A percentile compares a stretch with the other conserved stretches of the same genome.
These are phyloP conservation scores for Salvia sclarea DNA, from an alignment of 305 asterid genomes.

Conservation along the genomic window DNA sequence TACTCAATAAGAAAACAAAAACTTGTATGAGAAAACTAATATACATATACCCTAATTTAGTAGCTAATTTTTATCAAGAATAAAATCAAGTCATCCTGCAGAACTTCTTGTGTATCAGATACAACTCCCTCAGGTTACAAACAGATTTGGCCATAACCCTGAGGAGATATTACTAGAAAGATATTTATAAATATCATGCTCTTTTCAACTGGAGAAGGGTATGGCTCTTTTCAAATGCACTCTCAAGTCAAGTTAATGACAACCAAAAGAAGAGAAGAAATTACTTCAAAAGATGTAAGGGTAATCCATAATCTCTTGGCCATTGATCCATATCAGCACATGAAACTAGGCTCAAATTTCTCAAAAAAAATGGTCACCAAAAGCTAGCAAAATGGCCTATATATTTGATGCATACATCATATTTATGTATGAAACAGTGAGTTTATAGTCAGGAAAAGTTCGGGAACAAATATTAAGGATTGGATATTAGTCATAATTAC, in stretches of 20 bases:
- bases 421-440: not conserved
- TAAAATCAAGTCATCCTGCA: not conserved
- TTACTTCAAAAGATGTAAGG: not conserved
- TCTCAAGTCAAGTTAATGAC: not conserved
- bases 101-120: not conserved
- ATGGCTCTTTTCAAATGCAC: too few relatives aligned
- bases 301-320: not conserved
- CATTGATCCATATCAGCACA: not conserved
- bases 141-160: not conserved
- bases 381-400: constrained; percentile 6
- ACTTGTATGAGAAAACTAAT: constrained; percentile 4
- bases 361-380: constrained; percentile 6
- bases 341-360: not conserved
- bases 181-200: not conserved
- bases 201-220: not conserved
- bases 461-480: not conserved
- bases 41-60: not conserved
- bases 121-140: not conserved
- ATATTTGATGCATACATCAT: not conserved
- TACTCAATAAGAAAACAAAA: not conserved
- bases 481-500: too few relatives aligned
- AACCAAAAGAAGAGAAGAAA: not conserved
- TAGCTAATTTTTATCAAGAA: not conserved
- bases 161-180: not conserved
- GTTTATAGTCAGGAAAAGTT: constrained; percentile 19